These are phyloP conservation scores for Cytospora piceicola DNA, from an alignment of 2,329 filamentous ascomycete genomes.

Conservation along the genomic window DNA sequence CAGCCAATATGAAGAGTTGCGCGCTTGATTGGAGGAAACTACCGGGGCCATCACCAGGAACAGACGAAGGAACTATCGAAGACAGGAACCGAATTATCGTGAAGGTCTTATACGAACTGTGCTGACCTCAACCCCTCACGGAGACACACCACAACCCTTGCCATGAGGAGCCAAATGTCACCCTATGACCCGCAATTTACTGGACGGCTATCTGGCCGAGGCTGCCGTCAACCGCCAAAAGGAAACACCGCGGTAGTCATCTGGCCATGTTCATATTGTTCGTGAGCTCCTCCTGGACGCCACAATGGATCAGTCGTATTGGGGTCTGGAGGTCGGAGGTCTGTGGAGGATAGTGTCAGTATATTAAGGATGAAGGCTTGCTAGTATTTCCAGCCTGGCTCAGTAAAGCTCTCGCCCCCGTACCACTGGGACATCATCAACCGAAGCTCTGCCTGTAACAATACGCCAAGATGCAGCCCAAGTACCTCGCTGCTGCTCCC, in stretches of 20 bases:
- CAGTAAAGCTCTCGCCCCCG: background rate
- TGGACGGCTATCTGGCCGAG: background rate
- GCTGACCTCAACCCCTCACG: background rate
- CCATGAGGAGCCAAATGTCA: background rate
- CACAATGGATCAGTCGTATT: background rate
- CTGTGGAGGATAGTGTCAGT: background rate
- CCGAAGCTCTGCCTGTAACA: background rate
- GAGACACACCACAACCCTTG: background rate
- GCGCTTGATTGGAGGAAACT: background rate
- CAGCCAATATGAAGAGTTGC: background rate
- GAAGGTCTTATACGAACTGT: background rate
- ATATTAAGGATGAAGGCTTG: background rate
- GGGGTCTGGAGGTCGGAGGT: background rate
- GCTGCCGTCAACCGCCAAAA: background rate
- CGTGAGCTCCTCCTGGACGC: background rate
- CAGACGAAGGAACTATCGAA: background rate
- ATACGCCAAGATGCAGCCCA: constrained; percentile 21
- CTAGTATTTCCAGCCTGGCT: background rate
- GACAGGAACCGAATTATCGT: background rate
- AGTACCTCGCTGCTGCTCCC: constrained; percentile 11
- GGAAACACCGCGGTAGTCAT: background rate
- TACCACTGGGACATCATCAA: background rate
- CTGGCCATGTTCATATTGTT: background rate
- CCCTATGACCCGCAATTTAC: background rate
- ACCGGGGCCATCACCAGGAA: background rate